phyloP scores from a whole-genome alignment of 202 grass and related monocot species.

The Elaeis oleifera region DNA sequence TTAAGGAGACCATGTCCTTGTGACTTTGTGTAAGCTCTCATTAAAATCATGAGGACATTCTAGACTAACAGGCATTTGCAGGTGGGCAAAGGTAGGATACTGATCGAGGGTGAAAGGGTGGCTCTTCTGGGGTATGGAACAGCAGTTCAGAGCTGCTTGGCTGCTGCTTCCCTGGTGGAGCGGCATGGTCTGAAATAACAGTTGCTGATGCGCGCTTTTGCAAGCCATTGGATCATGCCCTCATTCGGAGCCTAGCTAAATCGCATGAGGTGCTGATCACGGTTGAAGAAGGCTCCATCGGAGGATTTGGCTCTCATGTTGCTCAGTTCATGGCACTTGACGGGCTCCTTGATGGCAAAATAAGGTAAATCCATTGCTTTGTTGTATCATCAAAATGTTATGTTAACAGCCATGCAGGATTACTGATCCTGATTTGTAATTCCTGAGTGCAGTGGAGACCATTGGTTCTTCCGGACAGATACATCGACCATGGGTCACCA shows the following conservation, averaged over 20 bases:
- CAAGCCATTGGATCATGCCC: constrained; percentile 74
- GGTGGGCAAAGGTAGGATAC: constrained; percentile 75
- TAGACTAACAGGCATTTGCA: constrained; percentile 15
- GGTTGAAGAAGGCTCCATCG: constrained; percentile 95
- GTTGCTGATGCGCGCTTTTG: constrained; percentile 90
- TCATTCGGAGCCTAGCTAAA: constrained; percentile 73
- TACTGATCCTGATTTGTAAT: background rate
- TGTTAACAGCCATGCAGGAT: background rate
- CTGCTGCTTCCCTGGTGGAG: constrained; percentile 48
- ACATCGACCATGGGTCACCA: constrained; percentile 84
- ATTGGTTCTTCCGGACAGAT: constrained; percentile 75
- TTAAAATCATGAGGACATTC: background rate
- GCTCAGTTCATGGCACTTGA: constrained; percentile 86
- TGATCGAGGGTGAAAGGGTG: constrained; percentile 74
- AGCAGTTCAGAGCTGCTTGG: constrained; percentile 81
- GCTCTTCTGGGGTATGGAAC: constrained; percentile 84
- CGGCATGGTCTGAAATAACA: constrained; percentile 57
- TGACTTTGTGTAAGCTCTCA: background rate
- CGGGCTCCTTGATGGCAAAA: constrained; percentile 80
- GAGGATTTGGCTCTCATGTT: constrained; percentile 85
- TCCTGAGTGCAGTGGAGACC: constrained; percentile 66
- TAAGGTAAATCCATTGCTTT: constrained; percentile 34
- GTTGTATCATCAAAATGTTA: background rate
- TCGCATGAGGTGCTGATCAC: constrained; percentile 88
- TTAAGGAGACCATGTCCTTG: background rate